Evolutionary conservation across 2,329 filamentous ascomycete genomes (phyloP), one percentile per base, ranked within the genome.

Genomic region (Claviceps purpurea): DNA sequence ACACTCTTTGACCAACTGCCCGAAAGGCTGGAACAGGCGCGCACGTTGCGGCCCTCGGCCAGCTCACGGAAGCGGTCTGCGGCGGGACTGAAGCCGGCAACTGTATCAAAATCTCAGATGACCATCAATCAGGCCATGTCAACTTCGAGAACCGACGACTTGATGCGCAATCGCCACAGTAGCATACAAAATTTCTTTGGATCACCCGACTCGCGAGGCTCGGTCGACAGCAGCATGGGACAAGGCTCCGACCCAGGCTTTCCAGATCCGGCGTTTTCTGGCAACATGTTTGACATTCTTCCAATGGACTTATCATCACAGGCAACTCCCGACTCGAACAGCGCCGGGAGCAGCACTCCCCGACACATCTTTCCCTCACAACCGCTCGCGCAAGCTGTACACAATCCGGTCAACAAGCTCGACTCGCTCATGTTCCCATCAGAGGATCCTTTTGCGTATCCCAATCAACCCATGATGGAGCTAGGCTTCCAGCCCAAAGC

Each of bases 1-100:
- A 75, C 76, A 48, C 75, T 96, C 7, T 96, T 97, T 64, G 87
- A 93, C 55, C 81, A 89, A 62, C 69, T 97, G 1, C 89, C 90
- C 1, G 83, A 85, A 49, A 77, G 77, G 52, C 71, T 94, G 38
- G 84, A 82, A 59, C 78, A 69, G 52, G 67, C 62, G 48, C 71
- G 67, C 53, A 61, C 63, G 45, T 70, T 64, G 46, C 63, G 53
- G 5, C 53, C 53, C 1, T 37, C 66, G 16, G 59, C 62, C 24
- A 67, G 66, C 50, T 76, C 70, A 11, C 81, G 76, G 61, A 83
- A 83, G 62, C 73, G 80, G 39, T 71, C 78, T 2, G 77, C 78
- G 0, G 73, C 77, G 5, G 57, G 56, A 14, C 57, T 57, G 11
- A 70, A 71, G 18, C 57, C 68, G 16, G 70, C 67, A 49, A 56